Evolutionary conservation across 2,329 filamentous ascomycete species (phyloP).

Genomic region (Botryotinia narcissicola): DNA sequence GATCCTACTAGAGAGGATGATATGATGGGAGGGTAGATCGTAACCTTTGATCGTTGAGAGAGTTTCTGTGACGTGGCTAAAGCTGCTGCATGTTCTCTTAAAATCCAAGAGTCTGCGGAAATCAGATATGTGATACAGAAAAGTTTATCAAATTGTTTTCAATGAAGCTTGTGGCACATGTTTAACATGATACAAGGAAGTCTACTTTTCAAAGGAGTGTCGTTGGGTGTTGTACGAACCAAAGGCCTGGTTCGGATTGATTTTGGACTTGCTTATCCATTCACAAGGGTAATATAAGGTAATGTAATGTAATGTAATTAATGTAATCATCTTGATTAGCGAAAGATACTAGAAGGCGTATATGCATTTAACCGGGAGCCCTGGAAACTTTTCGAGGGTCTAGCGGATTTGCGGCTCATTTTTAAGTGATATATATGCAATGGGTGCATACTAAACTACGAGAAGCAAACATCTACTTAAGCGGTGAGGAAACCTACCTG

Average conservation of each 20-base stretch:
- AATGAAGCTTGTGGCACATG: conserved; percentile 1
- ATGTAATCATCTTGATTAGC: conserved; percentile 13
- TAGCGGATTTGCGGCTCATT: conserved; percentile 7
- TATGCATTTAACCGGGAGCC: conserved; percentile 10
- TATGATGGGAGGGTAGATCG: conserved; percentile 11
- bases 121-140: conserved; percentile 11
- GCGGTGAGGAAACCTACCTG: conserved; percentile 14
- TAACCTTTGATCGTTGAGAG: background rate
- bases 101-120: background rate
- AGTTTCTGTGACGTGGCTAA: conserved; percentile 20
- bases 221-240: conserved; percentile 12
- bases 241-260: conserved; percentile 15
- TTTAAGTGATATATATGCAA: conserved; percentile 16
- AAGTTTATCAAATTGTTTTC: conserved; percentile 13
- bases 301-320: background rate
- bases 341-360: background rate
- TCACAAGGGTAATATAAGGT: background rate
- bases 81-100: conserved; percentile 14
- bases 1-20: conserved; percentile 7
- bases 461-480: conserved; percentile 7
- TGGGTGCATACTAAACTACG: background rate
- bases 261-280: conserved; percentile 7
- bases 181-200: background rate
- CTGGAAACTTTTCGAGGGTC: conserved; percentile 12
- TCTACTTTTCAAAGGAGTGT: background rate